A percentile compares a stretch with the other conserved stretches of the same genome.
Conservation (phyloP, 257 asterid genomes). For the Solanum okadae region DNA sequence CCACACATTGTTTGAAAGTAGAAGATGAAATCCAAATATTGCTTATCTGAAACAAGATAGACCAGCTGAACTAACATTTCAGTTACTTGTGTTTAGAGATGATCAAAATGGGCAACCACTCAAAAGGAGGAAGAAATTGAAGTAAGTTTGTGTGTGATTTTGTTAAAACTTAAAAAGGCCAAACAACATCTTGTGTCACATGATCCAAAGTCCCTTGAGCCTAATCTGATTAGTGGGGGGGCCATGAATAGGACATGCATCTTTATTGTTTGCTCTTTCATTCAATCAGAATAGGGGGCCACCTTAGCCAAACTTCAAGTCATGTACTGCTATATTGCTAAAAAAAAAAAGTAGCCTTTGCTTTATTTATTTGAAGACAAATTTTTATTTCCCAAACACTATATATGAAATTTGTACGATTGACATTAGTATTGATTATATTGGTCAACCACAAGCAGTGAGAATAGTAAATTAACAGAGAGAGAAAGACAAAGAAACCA, state of each 20-base stretch:
- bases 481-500: constrained; percentile 25
- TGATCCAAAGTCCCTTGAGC: background rate
- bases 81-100: background rate
- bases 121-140: background rate
- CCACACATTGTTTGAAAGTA: background rate
- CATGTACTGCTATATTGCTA: background rate
- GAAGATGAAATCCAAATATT: background rate
- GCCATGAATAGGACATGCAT: background rate
- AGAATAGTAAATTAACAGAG: background rate
- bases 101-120: background rate
- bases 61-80: background rate
- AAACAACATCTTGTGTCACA: constrained; percentile 8
- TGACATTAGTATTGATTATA: background rate
- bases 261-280: background rate
- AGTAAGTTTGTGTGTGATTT: background rate
- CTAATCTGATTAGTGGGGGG: background rate
- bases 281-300: background rate
- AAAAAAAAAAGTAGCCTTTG: background rate
- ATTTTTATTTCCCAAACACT: background rate
- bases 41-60: background rate
- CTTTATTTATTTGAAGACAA: background rate
- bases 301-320: background rate
- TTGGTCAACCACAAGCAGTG: background rate
- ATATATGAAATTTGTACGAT: background rate
- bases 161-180: constrained; percentile 12